Evolutionary conservation across 1,284 basidiomycete genomes (phyloP).

Genomic region (Ceratobasidium sp.): DNA sequence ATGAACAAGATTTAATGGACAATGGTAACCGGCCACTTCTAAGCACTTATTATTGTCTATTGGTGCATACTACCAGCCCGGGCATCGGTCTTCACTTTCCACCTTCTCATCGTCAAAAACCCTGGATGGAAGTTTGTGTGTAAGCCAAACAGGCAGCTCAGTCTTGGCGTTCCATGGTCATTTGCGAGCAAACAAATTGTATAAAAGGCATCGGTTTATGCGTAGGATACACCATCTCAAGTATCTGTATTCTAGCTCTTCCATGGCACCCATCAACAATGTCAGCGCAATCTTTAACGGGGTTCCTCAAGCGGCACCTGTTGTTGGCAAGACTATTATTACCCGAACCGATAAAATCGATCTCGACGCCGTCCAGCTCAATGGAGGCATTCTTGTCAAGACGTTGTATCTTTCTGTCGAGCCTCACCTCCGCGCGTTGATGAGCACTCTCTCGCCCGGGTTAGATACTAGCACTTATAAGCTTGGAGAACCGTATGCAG

Average conservation of each 20-base stretch:
- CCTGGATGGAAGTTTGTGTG: constrained; percentile 5
- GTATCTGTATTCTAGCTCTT: not conserved
- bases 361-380: constrained; percentile 56
- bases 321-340: constrained; percentile 62
- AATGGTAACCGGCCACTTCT: too few species aligned
- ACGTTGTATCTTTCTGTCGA: constrained; percentile 58
- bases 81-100: not conserved
- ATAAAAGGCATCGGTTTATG: not conserved
- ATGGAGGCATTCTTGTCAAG: constrained; percentile 61
- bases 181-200: not conserved
- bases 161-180: not conserved
- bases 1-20: too few species aligned
- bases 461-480: not conserved
- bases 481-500: constrained; percentile 29
- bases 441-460: constrained; percentile 50
- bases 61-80: too few species aligned
- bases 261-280: constrained; percentile 50
- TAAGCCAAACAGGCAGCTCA: not conserved
- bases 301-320: constrained; percentile 59
- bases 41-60: too few species aligned
- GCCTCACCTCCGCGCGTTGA: constrained; percentile 58
- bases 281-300: constrained; percentile 52
- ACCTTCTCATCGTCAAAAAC: not conserved
- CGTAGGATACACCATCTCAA: not conserved
- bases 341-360: constrained; percentile 61